Conservation (phyloP, 1,139 yeast species). For the Chernovozyma sophiae-reginae region DNA sequence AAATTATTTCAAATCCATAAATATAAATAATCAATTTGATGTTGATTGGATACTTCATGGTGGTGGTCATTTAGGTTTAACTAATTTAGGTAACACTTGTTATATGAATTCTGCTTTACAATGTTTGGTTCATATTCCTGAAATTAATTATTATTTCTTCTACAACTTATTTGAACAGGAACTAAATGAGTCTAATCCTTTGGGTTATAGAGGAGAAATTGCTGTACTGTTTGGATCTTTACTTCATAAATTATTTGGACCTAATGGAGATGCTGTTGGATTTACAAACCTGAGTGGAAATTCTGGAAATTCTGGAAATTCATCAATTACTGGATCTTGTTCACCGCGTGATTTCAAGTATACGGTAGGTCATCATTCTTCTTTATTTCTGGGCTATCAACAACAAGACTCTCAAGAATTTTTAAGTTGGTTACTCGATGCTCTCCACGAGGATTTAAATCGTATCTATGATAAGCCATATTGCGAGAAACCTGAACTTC, state of each 20-base stretch:
- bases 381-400: conserved; percentile 80
- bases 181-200: conserved; percentile 70
- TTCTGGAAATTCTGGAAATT: conserved; percentile 5
- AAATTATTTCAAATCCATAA: conserved; percentile 17
- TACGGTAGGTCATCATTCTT: conserved; percentile 74
- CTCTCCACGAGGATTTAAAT: conserved; percentile 90
- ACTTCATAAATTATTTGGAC: conserved; percentile 54
- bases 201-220: conserved; percentile 79
- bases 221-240: conserved; percentile 72
- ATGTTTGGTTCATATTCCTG: conserved; percentile 85
- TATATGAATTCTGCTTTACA: conserved; percentile 97
- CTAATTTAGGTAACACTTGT: conserved; percentile 89
- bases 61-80: conserved; percentile 55
- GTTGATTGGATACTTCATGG: conserved; percentile 11
- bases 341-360: conserved; percentile 77
- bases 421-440: conserved; percentile 83
- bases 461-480: conserved; percentile 79
- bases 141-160: conserved; percentile 69
- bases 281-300: conserved; percentile 1
- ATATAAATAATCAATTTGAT: conserved; percentile 15
- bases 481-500: conserved; percentile 81
- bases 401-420: conserved; percentile 98
- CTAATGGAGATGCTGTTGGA: conserved; percentile 2
- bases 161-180: conserved; percentile 62
- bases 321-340: conserved; percentile 21